A percentile compares a stretch with the other conserved stretches of the same genome.
Evolutionary conservation across 2,329 filamentous ascomycete species (phyloP).

Genomic region (Stachybotrys echinatus): DNA sequence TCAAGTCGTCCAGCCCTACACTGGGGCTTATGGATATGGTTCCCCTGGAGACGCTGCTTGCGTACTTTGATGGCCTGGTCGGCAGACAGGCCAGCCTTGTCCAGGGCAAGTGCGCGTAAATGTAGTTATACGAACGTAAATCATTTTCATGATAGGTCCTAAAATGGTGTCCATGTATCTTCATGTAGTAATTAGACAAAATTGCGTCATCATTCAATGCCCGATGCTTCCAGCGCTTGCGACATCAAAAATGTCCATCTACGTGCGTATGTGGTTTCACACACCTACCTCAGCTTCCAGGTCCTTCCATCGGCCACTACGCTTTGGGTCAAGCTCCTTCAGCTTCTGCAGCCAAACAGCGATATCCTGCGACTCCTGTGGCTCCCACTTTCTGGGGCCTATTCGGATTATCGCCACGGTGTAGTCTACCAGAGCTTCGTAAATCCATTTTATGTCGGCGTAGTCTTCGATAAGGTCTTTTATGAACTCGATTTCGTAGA

Average conservation of each 20-base stretch:
- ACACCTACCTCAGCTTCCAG: conserved; percentile 42
- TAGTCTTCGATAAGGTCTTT: conserved; percentile 60
- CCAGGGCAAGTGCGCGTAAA: conserved; percentile 15
- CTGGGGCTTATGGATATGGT: conserved; percentile 70
- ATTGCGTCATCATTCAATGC: neutral
- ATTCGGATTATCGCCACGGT: conserved; percentile 54
- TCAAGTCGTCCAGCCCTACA: conserved; percentile 62
- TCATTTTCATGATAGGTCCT: no score
- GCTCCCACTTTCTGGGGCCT: conserved; percentile 34
- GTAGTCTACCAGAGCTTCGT: conserved; percentile 78
- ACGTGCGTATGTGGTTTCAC: no score
- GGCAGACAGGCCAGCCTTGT: conserved; percentile 45
- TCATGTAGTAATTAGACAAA: no score
- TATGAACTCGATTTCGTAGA: conserved; percentile 68
- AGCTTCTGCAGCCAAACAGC: conserved; percentile 59
- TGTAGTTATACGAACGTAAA: neutral
- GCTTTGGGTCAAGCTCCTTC: conserved; percentile 66
- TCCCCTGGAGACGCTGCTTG: conserved; percentile 56
- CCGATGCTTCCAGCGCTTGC: neutral
- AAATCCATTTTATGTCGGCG: conserved; percentile 69
- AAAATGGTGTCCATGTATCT: neutral
- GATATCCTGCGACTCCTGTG: conserved; percentile 40
- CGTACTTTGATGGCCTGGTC: conserved; percentile 67
- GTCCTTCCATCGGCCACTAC: conserved; percentile 71
- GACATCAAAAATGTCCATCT: no score